Base-by-base conservation (phyloP, 805 yeast species). In the Saccharomycopsis malanga region DNA sequence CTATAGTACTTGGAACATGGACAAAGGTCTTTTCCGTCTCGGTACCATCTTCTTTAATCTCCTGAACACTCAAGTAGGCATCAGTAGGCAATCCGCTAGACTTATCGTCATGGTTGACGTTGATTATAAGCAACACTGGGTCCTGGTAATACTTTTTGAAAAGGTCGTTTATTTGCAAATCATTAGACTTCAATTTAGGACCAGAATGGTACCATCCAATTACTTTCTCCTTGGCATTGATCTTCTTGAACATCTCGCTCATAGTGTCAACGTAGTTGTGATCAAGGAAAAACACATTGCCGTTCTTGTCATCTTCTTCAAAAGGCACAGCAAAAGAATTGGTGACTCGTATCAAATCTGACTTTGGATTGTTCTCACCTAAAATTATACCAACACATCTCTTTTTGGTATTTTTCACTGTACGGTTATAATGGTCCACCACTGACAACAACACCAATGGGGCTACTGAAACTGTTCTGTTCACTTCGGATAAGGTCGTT, bases 151-250 rank as follows among this genome's bases (percentile, higher is more conserved):
- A 91, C 57, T 77, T 81, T 63, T 83, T 88, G 71, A 93, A 88
- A 45, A 83, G 67, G 55, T 93, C 96, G 62, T 91, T 91, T 59
- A 93, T 93, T 61, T 84, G 86, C 54, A 93, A 71, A 62, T 93
- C 99, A 14, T 94, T 82, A 1, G 89, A 76, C 57, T 79, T 81
- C 55, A 94, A 74, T 63, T 88, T 88, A 17, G 98, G 97, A 3
- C 98, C 99, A 6, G 96, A 83, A 65, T 93, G 99, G 63, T 93
- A 93, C 99, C 99, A 93, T n/a, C 99, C 99, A 61, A 93, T 81
- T 41, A 93, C 73, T 62, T 80, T 86, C 65, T 93, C 99, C 67
- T 87, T 89, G 17, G 99, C 99, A 68, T 89, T 94, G 63, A 93
- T 89, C 65, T 94, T 93, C 63, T 86, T 87, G 69, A 88, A 91